Base-by-base conservation (phyloP, 768 basidiomycete species). In the Trametes cubensis region DNA sequence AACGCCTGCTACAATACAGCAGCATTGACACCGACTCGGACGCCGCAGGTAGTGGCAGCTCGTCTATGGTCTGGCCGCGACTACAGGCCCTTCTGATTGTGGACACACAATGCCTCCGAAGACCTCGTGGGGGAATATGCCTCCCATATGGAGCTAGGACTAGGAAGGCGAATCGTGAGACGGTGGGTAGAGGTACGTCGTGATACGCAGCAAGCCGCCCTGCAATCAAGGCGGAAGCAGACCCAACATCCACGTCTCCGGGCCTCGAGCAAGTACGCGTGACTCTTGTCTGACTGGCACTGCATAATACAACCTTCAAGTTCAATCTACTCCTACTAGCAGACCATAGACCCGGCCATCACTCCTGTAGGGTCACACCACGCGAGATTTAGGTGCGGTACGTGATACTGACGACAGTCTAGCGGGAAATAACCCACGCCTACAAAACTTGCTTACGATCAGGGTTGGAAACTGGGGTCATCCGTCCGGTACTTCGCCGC, bases 401-500 rank as follows among this genome's bases (percentile, higher is more conserved):
- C 13, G 13, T 20, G 20, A 7, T 21, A 49, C 10, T 26, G 25
- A 30, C 0, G 14, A 49, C 25, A 28, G 48, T 15, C 7, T 14
- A 49, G 18, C 17, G 30, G 14, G 26, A 15, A 3, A 26, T n/a
- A 26, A 18, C 10, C 7, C 25, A 49, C 26, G 11, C 13, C 48
- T 7, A 23, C 45, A 21, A n/a, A 49, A 17, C 48, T 2, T 28
- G 48, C 48, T 49, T 49, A 49, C 46, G 34, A 34, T 34, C 34
- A 34, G 10, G 34, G 25, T 5, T 17, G 15, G 3, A 26, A 26
- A 49, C 48, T 28, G 23, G 26, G 10, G 5, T n/a, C 14, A 17
- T 23, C 20, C 23, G 40, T 44, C 25, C 40, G 57, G 39, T 68
- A 68, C 56, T 41, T 23, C 23, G 55, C 60, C 17, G 70, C 69